These are phyloP conservation scores for cucumber (Cucumis sativus) DNA, from an alignment of 306 rosid species.

Conservation along the genomic window Cucumber_9930_V3 NC_026657.2:36163501-36164000, in stretches of 20 bases:
- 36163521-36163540: not conserved
- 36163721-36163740: not conserved
- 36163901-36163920: not conserved
- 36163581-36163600: not conserved
- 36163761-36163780: not conserved
- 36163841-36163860: no score
- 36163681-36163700: not conserved
- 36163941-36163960: not conserved
- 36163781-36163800: not conserved
- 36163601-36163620: not conserved
- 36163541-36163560: not conserved
- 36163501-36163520: no score
- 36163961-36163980: no score
- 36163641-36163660: not conserved
- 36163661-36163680: not conserved
- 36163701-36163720: not conserved
- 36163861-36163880: no score
- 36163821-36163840: no score
- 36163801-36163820: not conserved
- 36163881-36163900: no score
- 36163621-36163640: not conserved
- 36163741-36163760: not conserved
- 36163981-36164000: no score
- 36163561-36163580: not conserved
- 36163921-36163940: no score